phyloP scores from a whole-genome alignment of 208 protist species.

The Wallacemonas sp. region DNA sequence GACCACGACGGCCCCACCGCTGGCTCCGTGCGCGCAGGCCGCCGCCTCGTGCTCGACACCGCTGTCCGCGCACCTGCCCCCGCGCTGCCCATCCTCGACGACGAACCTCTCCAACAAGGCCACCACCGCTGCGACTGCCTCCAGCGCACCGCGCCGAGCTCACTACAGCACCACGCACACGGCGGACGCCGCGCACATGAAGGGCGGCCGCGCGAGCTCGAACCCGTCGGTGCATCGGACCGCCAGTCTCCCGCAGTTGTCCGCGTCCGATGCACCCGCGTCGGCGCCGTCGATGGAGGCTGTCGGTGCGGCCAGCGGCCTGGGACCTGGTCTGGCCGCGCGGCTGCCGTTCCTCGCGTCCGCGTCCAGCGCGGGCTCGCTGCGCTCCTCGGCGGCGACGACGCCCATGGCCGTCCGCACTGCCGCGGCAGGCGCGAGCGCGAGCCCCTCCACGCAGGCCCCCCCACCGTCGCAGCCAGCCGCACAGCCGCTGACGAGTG shows the following conservation, averaged over 20 bases:
- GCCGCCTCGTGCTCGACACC: not conserved
- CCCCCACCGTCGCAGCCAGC: not conserved
- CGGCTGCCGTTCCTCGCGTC: not conserved
- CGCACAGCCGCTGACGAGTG: not conserved
- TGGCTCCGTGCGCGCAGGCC: not conserved
- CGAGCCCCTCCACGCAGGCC: too few species aligned
- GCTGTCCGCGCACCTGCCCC: not conserved
- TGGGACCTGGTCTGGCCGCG: too few species aligned
- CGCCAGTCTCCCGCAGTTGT: not conserved
- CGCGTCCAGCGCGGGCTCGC: not conserved
- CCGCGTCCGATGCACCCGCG: not conserved
- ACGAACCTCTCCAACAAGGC: not conserved
- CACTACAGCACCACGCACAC: conserved; percentile 1
- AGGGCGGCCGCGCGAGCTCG: not conserved
- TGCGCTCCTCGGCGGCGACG: not conserved
- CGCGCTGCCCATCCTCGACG: not conserved
- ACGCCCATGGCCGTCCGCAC: not conserved
- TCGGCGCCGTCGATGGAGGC: not conserved
- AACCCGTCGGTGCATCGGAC: not conserved
- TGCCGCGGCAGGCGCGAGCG: not conserved
- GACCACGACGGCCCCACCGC: not conserved
- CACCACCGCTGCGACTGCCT: not conserved
- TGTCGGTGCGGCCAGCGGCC: too few species aligned
- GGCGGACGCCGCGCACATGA: not conserved
- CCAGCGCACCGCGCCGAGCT: not conserved